Evolutionary conservation across 2,329 filamentous ascomycete species (phyloP).

Genomic region (Hymenoscyphus infarciens): DNA sequence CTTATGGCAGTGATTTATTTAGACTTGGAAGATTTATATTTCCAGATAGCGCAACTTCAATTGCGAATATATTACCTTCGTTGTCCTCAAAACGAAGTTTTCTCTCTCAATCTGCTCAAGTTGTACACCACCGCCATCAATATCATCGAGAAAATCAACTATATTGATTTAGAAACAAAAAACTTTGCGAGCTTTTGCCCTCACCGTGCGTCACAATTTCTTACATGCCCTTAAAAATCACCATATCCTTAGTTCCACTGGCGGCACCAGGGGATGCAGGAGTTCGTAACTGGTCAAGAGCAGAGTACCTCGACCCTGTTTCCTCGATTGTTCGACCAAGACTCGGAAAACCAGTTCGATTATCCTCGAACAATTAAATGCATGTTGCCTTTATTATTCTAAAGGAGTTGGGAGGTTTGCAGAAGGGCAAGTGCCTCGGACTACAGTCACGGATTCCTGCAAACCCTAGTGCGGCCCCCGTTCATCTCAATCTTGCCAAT

Average conservation of each 20-base stretch:
- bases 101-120: conserved; percentile 13
- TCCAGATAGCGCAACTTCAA: conserved; percentile 15
- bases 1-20: not conserved
- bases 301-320: no score
- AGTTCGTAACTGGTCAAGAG: no score
- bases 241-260: not conserved
- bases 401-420: no score
- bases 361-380: no score
- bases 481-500: not conserved
- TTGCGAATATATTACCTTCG: conserved; percentile 17
- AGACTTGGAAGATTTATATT: conserved; percentile 15
- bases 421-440: not conserved
- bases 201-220: conserved; percentile 7
- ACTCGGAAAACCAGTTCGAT: no score
- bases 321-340: no score
- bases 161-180: conserved; percentile 9
- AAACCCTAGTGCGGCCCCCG: not conserved
- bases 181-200: conserved; percentile 14
- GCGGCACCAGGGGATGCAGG: no score
- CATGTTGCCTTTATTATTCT: no score
- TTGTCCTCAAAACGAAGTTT: conserved; percentile 12
- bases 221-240: not conserved
- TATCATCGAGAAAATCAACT: conserved; percentile 9
- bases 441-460: not conserved
- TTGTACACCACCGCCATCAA: conserved; percentile 15